Evolutionary conservation across 345 rosid genomes (phyloP).

Genomic region (Brassica rapa): DNA sequence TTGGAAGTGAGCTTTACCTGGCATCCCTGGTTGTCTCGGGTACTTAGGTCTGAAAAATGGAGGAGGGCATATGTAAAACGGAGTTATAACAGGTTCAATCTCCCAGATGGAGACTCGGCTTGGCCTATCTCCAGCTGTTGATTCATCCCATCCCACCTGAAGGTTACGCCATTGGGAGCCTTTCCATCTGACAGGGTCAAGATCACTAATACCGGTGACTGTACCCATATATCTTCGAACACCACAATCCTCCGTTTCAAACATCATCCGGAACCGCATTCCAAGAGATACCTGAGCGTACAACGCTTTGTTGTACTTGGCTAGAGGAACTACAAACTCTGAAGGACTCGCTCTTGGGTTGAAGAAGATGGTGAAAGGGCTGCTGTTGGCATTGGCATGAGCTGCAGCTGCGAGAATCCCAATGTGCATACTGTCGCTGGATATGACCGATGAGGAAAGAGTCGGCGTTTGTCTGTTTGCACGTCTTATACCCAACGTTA

Average conservation of each 20-base stretch:
- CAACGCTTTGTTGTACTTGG: slow-evolving; percentile 86
- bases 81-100: slow-evolving; percentile 84
- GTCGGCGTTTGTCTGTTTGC: slow-evolving; percentile 83
- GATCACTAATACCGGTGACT: slow-evolving; percentile 78
- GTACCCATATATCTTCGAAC: slow-evolving; percentile 93
- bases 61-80: slow-evolving; percentile 94
- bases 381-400: slow-evolving; percentile 93
- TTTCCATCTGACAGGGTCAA: slow-evolving; percentile 92
- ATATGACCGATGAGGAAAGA: slow-evolving; percentile 82
- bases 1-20: slow-evolving; percentile 49
- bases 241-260: slow-evolving; percentile 96
- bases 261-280: slow-evolving; percentile 96
- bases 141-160: slow-evolving; percentile 99
- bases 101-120: slow-evolving; percentile 93
- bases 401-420: slow-evolving; percentile 97
- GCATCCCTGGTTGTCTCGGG: slow-evolving; percentile 85
- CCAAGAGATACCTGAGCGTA: slow-evolving; percentile 80
- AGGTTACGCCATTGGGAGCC: slow-evolving; percentile 95
- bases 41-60: slow-evolving; percentile 93
- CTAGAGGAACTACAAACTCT: slow-evolving; percentile 91
- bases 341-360: slow-evolving; percentile 96
- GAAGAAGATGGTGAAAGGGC: slow-evolving; percentile 85
- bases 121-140: slow-evolving; percentile 87
- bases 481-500: slow-evolving; percentile 78
- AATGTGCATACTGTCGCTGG: slow-evolving; percentile 98